These are phyloP conservation scores for Allomyces arbusculus DNA, from an alignment of 192 early-diverging fungal species.

Conservation along the genomic window DNA sequence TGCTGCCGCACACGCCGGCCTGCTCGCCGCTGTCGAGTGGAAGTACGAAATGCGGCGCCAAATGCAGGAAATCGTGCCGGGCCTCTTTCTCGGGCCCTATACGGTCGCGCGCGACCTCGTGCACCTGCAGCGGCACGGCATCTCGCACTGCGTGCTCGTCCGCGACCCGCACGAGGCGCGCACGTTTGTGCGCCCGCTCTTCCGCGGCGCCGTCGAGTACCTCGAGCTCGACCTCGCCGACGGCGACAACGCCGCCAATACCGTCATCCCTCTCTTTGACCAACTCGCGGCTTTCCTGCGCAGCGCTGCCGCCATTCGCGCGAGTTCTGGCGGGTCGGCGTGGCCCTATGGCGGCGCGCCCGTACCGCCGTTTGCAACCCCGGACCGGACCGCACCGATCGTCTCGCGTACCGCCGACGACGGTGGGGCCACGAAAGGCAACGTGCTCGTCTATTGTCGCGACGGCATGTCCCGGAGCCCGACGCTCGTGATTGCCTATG, in stretches of 20 bases:
- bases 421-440: conserved; percentile 17
- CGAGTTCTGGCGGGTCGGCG: background rate
- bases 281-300: conserved; percentile 33
- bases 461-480: conserved; percentile 70
- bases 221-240: conserved; percentile 45
- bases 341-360: background rate
- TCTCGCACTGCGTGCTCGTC: conserved; percentile 62
- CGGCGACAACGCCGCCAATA: conserved; percentile 51
- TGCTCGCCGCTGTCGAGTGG: conserved; percentile 17
- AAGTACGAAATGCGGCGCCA: conserved; percentile 60
- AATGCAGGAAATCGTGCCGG: conserved; percentile 51
- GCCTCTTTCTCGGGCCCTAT: conserved; percentile 60
- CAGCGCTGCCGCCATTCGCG: background rate
- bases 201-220: conserved; percentile 36
- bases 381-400: background rate
- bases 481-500: conserved; percentile 69
- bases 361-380: background rate
- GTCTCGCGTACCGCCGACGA: conserved; percentile 3
- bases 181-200: conserved; percentile 27
- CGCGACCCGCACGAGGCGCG: conserved; percentile 41
- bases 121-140: conserved; percentile 25
- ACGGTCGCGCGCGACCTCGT: conserved; percentile 37
- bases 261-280: conserved; percentile 61
- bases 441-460: conserved; percentile 47
- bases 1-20: conserved; percentile 2